Evolutionary conservation across 2,329 filamentous ascomycete genomes (phyloP).

Genomic region (Sclerotinia glacialis): DNA sequence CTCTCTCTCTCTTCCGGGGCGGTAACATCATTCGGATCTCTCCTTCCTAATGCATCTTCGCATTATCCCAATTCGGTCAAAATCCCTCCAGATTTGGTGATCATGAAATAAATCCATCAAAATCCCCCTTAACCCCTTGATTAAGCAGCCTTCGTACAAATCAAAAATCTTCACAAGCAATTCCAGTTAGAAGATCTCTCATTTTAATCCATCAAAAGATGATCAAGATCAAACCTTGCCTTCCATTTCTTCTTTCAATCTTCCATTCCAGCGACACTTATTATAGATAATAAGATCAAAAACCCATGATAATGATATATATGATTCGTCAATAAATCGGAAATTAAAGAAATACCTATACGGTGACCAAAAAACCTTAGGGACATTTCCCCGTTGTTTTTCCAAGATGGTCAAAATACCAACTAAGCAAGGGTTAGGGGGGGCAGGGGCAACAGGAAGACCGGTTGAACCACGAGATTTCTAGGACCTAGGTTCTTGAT

Average conservation of each 20-base stretch:
- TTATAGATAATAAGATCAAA: neutral
- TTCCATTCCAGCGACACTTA: conserved; percentile 5
- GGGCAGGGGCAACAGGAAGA: neutral
- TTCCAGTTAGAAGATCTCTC: conserved; percentile 2
- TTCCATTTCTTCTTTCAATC: neutral
- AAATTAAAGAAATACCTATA: conserved; percentile 4
- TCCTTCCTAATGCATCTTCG: conserved; percentile 14
- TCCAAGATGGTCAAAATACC: conserved; percentile 8
- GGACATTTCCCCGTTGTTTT: conserved; percentile 6
- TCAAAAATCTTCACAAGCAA: neutral
- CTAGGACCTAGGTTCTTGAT: neutral
- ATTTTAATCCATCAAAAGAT: no score
- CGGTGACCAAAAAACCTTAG: neutral
- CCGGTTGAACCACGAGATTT: neutral
- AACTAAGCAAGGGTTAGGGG: neutral
- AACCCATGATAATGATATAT: neutral
- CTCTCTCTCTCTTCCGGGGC: neutral
- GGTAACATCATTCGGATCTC: neutral
- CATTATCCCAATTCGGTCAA: neutral
- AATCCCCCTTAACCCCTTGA: conserved; percentile 12
- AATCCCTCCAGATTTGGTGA: neutral
- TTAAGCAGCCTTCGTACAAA: neutral
- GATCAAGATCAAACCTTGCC: neutral
- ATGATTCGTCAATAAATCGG: conserved; percentile 13
- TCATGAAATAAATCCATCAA: conserved; percentile 5